phyloP scores from a whole-genome alignment of 345 rosid species.

The Reutealis trisperma region DNA sequence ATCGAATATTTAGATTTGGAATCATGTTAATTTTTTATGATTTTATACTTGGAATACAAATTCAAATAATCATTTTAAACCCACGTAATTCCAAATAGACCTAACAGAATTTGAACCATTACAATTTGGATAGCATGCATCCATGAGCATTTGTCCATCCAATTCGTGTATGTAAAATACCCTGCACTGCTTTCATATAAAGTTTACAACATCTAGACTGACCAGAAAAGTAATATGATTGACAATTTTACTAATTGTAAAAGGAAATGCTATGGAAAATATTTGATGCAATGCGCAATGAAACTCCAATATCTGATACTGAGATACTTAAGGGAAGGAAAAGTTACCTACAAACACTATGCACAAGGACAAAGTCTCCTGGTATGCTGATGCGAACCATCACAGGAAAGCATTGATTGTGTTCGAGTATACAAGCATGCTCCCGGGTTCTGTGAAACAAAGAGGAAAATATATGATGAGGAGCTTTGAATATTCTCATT shows the following conservation, averaged over 20 bases:
- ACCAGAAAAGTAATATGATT: too few relatives aligned
- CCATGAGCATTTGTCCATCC: too few relatives aligned
- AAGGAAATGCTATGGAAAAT: background rate
- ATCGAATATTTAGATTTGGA: too few relatives aligned
- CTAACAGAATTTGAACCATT: too few relatives aligned
- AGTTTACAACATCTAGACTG: background rate
- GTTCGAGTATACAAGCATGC: conserved; percentile 80
- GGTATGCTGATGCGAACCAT: conserved; percentile 78
- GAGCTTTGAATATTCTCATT: background rate
- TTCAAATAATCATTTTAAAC: too few relatives aligned
- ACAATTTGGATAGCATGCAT: background rate
- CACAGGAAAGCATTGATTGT: conserved; percentile 77
- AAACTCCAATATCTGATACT: background rate
- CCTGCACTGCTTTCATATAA: background rate
- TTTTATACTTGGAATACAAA: too few relatives aligned
- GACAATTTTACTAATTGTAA: too few relatives aligned
- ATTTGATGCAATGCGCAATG: background rate
- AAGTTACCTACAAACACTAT: conserved; percentile 44
- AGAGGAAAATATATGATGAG: background rate
- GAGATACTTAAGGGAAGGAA: conserved; percentile 6
- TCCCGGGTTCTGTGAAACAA: conserved; percentile 68
- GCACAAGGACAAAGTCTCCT: conserved; percentile 96
- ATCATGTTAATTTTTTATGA: too few relatives aligned
- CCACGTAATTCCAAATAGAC: too few relatives aligned
- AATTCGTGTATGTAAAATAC: background rate